Base-by-base conservation (phyloP, 73 alveolate species). In the Tetrahymena thermophila region DNA sequence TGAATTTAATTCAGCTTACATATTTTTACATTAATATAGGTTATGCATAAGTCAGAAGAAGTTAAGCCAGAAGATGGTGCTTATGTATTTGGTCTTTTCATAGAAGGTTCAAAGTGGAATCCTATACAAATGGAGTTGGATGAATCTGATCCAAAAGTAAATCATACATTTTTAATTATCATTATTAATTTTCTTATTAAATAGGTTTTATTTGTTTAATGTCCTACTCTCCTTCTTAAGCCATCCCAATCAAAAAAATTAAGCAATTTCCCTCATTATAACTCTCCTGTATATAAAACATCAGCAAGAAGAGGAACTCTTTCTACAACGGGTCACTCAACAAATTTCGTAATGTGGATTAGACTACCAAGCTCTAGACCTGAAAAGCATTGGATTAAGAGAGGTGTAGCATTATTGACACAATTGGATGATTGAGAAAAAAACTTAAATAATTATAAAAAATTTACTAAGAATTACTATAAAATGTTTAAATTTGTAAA, bases 51-150 rank as follows among this genome's bases (percentile, higher is more conserved):
- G n/a, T n/a, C 13, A 71, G 89, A 71, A 71, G 89, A 71, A 71
- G 37, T 71, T 89, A 85, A 43, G 96, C 99, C 99, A 21, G 99
- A 97, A 93, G 99, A 99, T 97, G 99, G 99, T 37, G 99, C 99
- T 89, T 97, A 98, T 97, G 99, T 99, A 83, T 95, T 96, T 96
- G 99, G 99, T 43, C 94, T 98, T 97, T 99, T 96, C 96, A 95
- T 99, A 94, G 99, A 99, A 96, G 99, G 99, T 4, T 99, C 99
- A 95, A 99, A 99, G 97, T 99, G 99, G 99, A 98, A 98, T 96
- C 97, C 97, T 94, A 98, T 98, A 38, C 96, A 96, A 16, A 97
- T 97, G 96, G 97, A 97, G 93, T 96, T 99, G 34, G 99, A 97
- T 95, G 99, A 98, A 96, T 98, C 99, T 57, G 97, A 97, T 93